phyloP scores from a whole-genome alignment of 108 stramenopile species.

The Conticribra weissflogii region DNA sequence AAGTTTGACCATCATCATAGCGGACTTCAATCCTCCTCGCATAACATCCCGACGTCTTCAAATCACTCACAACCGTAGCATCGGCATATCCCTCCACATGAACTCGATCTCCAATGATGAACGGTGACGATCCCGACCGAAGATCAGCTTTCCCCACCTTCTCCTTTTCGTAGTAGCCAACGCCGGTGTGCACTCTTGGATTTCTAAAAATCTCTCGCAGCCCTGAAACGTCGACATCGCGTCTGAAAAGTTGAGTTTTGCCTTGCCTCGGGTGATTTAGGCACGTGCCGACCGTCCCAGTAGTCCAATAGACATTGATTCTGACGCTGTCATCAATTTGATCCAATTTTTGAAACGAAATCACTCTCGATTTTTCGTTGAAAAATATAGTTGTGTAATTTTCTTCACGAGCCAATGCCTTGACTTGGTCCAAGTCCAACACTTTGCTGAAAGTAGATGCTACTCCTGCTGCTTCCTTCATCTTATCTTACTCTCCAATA shows the following conservation, averaged over 20 bases:
- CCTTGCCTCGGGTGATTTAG: conserved; percentile 15
- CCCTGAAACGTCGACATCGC: not conserved
- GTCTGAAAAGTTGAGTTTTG: conserved; percentile 25
- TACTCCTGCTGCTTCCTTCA: too few relatives aligned
- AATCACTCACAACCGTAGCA: not conserved
- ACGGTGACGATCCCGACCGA: not conserved
- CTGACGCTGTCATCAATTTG: not conserved
- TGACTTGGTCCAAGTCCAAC: too few relatives aligned
- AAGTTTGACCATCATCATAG: not conserved
- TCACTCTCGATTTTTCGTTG: not conserved
- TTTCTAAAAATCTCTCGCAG: conserved; percentile 12
- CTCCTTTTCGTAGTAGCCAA: conserved; percentile 8
- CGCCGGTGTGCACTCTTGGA: conserved; percentile 10
- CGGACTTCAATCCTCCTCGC: not conserved
- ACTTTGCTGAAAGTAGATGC: too few relatives aligned
- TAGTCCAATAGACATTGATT: conserved; percentile 33
- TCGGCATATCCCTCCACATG: not conserved
- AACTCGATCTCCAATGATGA: not conserved
- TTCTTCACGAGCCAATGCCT: too few relatives aligned
- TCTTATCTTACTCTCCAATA: too few relatives aligned
- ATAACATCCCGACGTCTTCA: not conserved
- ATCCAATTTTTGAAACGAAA: not conserved
- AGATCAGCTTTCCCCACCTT: not conserved
- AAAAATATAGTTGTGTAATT: not conserved
- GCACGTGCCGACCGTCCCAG: conserved; percentile 20